Conservation (phyloP, 2,329 filamentous ascomycete genomes). For the Pseudogymnoascus sp. region DNA sequence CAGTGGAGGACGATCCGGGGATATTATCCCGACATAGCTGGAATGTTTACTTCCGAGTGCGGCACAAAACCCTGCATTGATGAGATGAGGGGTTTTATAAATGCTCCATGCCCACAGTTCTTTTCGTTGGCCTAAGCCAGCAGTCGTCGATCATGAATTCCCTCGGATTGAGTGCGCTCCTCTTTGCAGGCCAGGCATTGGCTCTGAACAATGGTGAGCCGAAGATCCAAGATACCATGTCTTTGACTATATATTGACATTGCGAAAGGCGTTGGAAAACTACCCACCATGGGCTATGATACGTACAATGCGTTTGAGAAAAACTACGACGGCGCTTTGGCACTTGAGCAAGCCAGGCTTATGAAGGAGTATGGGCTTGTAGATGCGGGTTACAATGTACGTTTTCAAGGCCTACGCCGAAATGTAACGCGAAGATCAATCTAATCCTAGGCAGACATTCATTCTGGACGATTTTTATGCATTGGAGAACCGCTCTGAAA, state of each 20-base stretch:
- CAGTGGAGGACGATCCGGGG: neutral
- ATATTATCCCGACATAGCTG: neutral
- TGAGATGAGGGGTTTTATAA: neutral
- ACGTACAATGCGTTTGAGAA: constrained; percentile 1
- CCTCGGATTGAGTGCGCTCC: neutral
- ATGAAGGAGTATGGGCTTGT: neutral
- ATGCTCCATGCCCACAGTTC: neutral
- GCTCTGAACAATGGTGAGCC: neutral
- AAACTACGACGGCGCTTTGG: neutral
- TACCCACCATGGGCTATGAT: neutral
- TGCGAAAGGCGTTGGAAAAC: neutral
- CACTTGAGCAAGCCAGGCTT: neutral
- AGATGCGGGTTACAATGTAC: constrained; percentile 4
- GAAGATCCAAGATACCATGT: neutral
- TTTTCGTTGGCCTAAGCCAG: neutral
- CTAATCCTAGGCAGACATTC: neutral
- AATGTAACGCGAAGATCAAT: neutral
- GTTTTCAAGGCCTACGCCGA: no score
- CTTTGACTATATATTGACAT: neutral
- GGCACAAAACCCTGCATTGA: neutral
- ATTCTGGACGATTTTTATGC: neutral
- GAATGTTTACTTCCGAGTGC: neutral
- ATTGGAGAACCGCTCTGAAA: neutral
- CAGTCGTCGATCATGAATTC: neutral
- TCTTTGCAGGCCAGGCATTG: neutral